phyloP scores from a whole-genome alignment of 208 protist species.

The Acanthamoeba healyi region DNA sequence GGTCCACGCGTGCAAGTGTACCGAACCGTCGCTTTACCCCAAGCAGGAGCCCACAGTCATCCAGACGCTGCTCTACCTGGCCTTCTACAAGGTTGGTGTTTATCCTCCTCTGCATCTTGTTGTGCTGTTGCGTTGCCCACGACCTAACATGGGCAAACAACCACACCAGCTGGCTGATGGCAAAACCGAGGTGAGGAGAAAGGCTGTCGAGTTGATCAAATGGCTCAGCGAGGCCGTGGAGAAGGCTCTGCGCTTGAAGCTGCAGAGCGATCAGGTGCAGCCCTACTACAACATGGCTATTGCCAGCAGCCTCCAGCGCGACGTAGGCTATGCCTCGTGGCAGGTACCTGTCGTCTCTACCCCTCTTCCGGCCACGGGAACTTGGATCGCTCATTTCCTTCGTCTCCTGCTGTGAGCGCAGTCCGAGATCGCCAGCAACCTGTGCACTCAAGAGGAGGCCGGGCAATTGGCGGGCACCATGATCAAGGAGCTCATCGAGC shows the following conservation, averaged over 20 bases:
- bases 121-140: neutral
- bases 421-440: slow-evolving; percentile 67
- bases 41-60: slow-evolving; percentile 17
- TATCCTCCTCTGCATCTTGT: neutral
- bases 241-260: neutral
- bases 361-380: neutral
- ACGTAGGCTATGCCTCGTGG: slow-evolving; percentile 64
- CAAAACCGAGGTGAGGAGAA: neutral
- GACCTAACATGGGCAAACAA: neutral
- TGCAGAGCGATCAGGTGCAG: neutral
- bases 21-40: neutral
- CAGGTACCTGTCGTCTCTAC: slow-evolving; percentile 52
- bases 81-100: slow-evolving; percentile 44
- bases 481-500: slow-evolving; percentile 56
- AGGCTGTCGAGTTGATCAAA: slow-evolving; percentile 46
- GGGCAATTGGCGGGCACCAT: slow-evolving; percentile 3
- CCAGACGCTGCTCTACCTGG: slow-evolving; percentile 27
- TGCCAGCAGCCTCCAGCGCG: slow-evolving; percentile 49
- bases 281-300: slow-evolving; percentile 66
- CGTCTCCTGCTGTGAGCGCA: neutral
- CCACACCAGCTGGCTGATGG: slow-evolving; percentile 57
- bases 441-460: slow-evolving; percentile 34
- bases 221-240: slow-evolving; percentile 1
- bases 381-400: neutral
- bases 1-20: slow-evolving; percentile 29